These are phyloP conservation scores for Kurtzmaniella quercitrusa DNA, from an alignment of 1,139 yeast genomes.

Conservation along the genomic window DNA sequence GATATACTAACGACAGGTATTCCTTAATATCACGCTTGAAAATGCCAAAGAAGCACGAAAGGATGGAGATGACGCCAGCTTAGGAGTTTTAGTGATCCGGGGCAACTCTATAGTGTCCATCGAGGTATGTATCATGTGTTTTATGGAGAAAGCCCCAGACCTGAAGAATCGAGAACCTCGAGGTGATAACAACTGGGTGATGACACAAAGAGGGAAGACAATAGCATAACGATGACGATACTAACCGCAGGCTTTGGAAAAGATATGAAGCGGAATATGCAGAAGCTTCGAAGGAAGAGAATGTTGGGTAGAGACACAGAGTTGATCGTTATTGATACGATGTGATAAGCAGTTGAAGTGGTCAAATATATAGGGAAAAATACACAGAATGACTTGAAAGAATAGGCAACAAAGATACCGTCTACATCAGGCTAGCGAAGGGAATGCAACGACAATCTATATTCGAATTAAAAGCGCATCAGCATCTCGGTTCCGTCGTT, in stretches of 20 bases:
- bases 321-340: too few species aligned
- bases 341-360: too few species aligned
- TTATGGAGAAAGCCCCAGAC: not conserved
- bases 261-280: conserved; percentile 10
- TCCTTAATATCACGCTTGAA: conserved; percentile 68
- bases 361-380: too few species aligned
- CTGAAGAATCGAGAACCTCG: too few species aligned
- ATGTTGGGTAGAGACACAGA: too few species aligned
- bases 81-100: conserved; percentile 56
- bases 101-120: conserved; percentile 61
- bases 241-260: conserved; percentile 26
- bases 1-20: conserved; percentile 34
- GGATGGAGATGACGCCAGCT: conserved; percentile 46
- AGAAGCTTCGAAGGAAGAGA: not conserved
- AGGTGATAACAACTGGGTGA: too few species aligned
- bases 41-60: conserved; percentile 63
- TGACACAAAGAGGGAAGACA: too few species aligned
- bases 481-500: conserved; percentile 75
- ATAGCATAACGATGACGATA: conserved; percentile 6
- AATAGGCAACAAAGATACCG: too few species aligned
- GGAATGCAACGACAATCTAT: too few species aligned
- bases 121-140: conserved; percentile 36
- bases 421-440: too few species aligned
- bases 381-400: too few species aligned
- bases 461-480: conserved; percentile 19